Base-by-base conservation (phyloP, 139 green algal genomes). In the Axilococcus clingmanii region DNA sequence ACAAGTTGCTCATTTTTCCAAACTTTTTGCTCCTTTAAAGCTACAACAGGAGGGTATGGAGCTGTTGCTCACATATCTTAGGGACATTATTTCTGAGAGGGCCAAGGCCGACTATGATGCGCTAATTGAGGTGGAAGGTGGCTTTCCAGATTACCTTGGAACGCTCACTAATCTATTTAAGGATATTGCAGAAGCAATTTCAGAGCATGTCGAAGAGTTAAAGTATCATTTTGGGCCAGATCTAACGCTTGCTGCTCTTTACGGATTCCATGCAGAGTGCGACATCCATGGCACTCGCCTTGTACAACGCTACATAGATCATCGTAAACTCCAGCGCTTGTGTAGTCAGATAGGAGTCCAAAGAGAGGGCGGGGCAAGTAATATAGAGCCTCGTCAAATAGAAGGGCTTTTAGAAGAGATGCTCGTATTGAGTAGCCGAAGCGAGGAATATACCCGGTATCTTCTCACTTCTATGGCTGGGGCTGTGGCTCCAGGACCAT, bases 361-460 rank as follows among this genome's bases (percentile, higher is more conserved):
- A 36, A 35, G 48, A 25, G 48, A 72, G 34, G 51, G 64, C 28
- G 61, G 61, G 5, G 52, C 38, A 3, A 36, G 32, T 4, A 37
- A 43, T 15, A 55, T 81, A 23, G 68, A 89, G 40, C 68, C 77
- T 0, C 52, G 74, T 20, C 55, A 66, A 48, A 58, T 93, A 41
- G 85, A 94, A 55, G 51, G 20, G 0, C 63, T 63, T 22, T 48
- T 95, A 31, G 66, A 82, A 33, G 88, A 96, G 68, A 70, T 96
- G 56, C 65, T 95, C 24, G 34, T 80, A 44, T 64, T 96, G 57
- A 76, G 72, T 54, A 74, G 83, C 63, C 60, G 79, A 29, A 70
- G 74, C 33, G 84, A 96, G 75, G 88, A 97, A 72, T 97, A 96
- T 78, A 87, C 77, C 31, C 51, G 69, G 37, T 93, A 85, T 71